These are phyloP conservation scores for Colletotrichum viniferum DNA, from an alignment of 2,329 filamentous ascomycete genomes.

Conservation along the genomic window DNA sequence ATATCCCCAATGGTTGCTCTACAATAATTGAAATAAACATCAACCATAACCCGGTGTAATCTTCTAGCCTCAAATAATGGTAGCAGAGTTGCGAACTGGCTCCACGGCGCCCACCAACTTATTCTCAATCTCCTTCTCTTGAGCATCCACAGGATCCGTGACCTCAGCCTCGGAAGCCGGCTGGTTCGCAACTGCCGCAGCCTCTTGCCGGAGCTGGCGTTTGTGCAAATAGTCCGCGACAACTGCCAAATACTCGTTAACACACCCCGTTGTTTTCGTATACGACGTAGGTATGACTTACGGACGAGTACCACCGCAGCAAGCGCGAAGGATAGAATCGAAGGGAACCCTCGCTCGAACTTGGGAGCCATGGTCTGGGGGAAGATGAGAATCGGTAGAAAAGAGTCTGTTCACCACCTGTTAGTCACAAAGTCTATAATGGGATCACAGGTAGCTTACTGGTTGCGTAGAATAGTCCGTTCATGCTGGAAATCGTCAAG, in stretches of 20 bases:
- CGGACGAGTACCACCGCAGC: slow-evolving; percentile 3
- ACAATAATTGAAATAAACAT: accelerated
- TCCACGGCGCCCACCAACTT: not conserved
- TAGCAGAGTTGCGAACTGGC: not conserved
- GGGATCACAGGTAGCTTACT: not conserved
- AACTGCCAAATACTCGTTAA: not conserved
- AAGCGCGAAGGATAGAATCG: not conserved
- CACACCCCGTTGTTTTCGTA: accelerated
- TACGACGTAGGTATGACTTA: not conserved
- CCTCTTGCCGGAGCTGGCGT: not conserved
- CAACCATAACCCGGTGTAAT: accelerated
- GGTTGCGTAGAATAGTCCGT: slow-evolving; percentile 33
- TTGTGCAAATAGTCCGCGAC: slow-evolving; percentile 3
- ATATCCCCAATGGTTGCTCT: accelerated
- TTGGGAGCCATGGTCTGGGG: slow-evolving; percentile 34
- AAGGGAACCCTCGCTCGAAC: slow-evolving; percentile 23
- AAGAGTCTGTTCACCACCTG: slow-evolving; percentile 24
- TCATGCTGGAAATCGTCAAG: slow-evolving; percentile 35
- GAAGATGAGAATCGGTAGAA: slow-evolving; percentile 36
- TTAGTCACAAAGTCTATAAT: not conserved
- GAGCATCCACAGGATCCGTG: accelerated
- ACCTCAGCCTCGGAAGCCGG: not conserved
- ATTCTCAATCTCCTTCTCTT: not conserved
- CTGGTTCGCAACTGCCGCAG: not conserved
- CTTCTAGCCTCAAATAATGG: not conserved